Percentiles rank a stretch among this genome's conserved stretches.
phyloP scores from a whole-genome alignment of 495 filamentous ascomycete genomes.

The Lichenothelia convexa region DNA sequence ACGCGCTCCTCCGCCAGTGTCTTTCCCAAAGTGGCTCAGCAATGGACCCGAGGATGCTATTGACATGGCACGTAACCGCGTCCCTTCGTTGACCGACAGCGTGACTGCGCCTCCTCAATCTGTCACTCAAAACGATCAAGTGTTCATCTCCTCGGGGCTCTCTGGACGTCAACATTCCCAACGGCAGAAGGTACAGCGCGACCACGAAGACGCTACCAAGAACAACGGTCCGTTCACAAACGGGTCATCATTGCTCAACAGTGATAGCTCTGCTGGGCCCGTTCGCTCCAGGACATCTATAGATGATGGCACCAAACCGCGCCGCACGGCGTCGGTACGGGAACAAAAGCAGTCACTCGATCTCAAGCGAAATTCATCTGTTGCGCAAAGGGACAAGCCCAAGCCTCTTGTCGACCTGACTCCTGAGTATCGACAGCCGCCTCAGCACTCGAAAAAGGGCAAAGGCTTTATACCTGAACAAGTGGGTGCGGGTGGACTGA shows the following conservation, averaged over 20 bases:
- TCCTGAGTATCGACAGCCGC: slow-evolving; percentile 53
- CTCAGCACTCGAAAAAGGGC: slow-evolving; percentile 50
- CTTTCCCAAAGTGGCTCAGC: slow-evolving; percentile 27
- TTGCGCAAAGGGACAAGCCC: slow-evolving; percentile 18
- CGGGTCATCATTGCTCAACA: slow-evolving; percentile 32
- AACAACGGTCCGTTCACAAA: slow-evolving; percentile 25
- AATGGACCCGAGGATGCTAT: no score
- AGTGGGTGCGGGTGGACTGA: slow-evolving; percentile 31
- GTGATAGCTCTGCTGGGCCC: no score
- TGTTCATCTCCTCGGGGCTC: slow-evolving; percentile 26
- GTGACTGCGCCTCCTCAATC: no score
- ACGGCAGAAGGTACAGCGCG: slow-evolving; percentile 36
- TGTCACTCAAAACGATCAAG: no score
- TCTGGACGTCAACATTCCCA: slow-evolving; percentile 46
- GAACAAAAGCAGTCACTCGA: no score
- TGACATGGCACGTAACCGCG: no score
- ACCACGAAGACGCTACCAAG: slow-evolving; percentile 22
- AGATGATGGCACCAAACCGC: slow-evolving; percentile 4
- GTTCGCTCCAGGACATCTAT: neutral
- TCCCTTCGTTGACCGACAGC: no score
- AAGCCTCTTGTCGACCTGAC: slow-evolving; percentile 63
- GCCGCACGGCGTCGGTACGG: slow-evolving; percentile 5
- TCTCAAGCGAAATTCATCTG: slow-evolving; percentile 7
- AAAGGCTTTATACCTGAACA: slow-evolving; percentile 45
- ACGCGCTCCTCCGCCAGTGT: slow-evolving; percentile 27